phyloP scores from a whole-genome alignment of 1,139 yeast genomes.

The Pichia terricola region DNA sequence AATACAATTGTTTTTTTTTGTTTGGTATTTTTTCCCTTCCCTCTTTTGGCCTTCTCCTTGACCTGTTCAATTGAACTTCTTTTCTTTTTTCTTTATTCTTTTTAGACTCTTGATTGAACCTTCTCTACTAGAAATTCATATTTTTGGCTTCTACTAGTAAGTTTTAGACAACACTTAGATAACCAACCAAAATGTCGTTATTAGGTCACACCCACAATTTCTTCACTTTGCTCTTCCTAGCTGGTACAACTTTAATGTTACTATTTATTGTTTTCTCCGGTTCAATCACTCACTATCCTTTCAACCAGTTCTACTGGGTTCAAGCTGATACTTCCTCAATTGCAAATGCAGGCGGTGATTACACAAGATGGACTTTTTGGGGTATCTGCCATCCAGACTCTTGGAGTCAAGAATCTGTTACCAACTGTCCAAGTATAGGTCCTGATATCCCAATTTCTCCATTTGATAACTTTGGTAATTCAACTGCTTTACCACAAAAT shows the following conservation, averaged over 20 bases:
- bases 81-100: no score
- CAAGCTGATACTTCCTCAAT: conserved; percentile 57
- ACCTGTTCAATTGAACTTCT: no score
- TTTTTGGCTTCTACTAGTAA: no score
- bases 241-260: conserved; percentile 46
- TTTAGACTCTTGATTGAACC: no score
- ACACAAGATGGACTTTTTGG: conserved; percentile 76
- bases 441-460: conserved; percentile 68
- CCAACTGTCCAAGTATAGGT: conserved; percentile 29
- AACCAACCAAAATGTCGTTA: not conserved
- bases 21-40: no score
- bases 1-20: no score
- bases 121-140: no score
- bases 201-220: conserved; percentile 11
- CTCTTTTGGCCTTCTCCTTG: no score
- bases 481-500: conserved; percentile 39
- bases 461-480: conserved; percentile 53
- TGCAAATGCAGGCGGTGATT: conserved; percentile 38
- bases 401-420: conserved; percentile 15
- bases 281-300: conserved; percentile 48
- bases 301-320: conserved; percentile 61
- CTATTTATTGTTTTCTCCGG: conserved; percentile 61
- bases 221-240: conserved; percentile 21
- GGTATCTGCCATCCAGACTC: conserved; percentile 48
- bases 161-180: no score